Percentiles rank a stretch among this genome's conserved stretches.
Conservation (phyloP, 2,329 filamentous ascomycete species). For the Cyclaneusma minus region DNA sequence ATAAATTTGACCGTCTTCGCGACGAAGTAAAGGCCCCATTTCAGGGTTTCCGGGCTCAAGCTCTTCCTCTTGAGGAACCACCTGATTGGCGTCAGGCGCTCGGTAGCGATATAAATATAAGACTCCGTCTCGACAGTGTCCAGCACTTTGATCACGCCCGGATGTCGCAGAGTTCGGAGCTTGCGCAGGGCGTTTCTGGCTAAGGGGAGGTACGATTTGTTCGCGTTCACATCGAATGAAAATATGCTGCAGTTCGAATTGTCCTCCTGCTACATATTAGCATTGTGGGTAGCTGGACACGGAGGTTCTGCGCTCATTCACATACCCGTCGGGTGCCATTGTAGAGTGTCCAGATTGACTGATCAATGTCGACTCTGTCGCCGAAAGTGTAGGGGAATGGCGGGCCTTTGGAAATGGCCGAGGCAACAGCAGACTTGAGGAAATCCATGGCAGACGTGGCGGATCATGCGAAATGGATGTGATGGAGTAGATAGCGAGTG, state of each 20-base stretch:
- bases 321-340: constrained; percentile 79
- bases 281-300: constrained; percentile 1
- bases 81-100: constrained; percentile 69
- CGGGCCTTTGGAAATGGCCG: constrained; percentile 87
- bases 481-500: background rate
- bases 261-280: constrained; percentile 52
- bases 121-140: constrained; percentile 95
- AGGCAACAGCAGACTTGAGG: constrained; percentile 91
- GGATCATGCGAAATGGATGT: no score
- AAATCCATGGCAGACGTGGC: constrained; percentile 62
- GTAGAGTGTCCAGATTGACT: constrained; percentile 92
- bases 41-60: constrained; percentile 78
- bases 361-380: constrained; percentile 79
- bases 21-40: constrained; percentile 85
- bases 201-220: constrained; percentile 67
- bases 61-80: constrained; percentile 88
- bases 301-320: background rate
- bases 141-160: constrained; percentile 83
- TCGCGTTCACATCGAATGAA: constrained; percentile 75
- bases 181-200: constrained; percentile 92
- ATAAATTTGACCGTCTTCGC: constrained; percentile 94
- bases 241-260: constrained; percentile 92
- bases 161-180: constrained; percentile 80
- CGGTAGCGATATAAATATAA: constrained; percentile 92
- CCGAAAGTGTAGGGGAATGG: constrained; percentile 88